Evolutionary conservation across 1,284 basidiomycete species (phyloP).

Genomic region (Neonothopanus nambi): DNA sequence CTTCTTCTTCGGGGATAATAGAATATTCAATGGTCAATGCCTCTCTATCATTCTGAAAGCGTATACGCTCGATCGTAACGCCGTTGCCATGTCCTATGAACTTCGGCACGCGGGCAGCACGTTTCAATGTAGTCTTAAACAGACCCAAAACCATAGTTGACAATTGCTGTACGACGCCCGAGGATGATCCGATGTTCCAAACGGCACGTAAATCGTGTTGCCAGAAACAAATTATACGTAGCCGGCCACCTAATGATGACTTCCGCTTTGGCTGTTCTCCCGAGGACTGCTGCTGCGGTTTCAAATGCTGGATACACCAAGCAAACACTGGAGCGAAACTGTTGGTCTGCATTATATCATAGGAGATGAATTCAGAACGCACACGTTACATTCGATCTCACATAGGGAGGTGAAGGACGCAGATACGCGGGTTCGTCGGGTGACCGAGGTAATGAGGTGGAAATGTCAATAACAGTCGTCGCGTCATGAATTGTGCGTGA

Average conservation of each 20-base stretch:
- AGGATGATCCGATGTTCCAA: constrained; percentile 74
- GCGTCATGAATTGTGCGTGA: constrained; percentile 82
- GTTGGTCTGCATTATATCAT: not conserved
- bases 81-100: constrained; percentile 81
- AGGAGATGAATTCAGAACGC: constrained; percentile 30
- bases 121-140: constrained; percentile 74
- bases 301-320: constrained; percentile 84
- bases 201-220: constrained; percentile 92
- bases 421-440: constrained; percentile 92
- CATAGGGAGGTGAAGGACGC: constrained; percentile 91
- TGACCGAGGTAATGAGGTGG: constrained; percentile 94
- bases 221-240: constrained; percentile 92
- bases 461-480: constrained; percentile 86
- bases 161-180: constrained; percentile 68
- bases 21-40: constrained; percentile 86
- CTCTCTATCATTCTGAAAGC: constrained; percentile 81
- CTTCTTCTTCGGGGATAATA: constrained; percentile 77
- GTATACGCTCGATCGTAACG: constrained; percentile 74
- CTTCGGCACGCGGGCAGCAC: constrained; percentile 74
- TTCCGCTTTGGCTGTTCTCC: constrained; percentile 32
- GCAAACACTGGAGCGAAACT: constrained; percentile 67
- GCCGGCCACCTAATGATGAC: constrained; percentile 35
- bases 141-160: constrained; percentile 81
- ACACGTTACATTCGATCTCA: constrained; percentile 87
- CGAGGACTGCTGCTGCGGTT: constrained; percentile 40